A percentile compares a stretch with the other conserved stretches of the same genome.
Evolutionary conservation across 75 land plant species (phyloP).

Genomic region (Cunninghamia lanceolata): DNA sequence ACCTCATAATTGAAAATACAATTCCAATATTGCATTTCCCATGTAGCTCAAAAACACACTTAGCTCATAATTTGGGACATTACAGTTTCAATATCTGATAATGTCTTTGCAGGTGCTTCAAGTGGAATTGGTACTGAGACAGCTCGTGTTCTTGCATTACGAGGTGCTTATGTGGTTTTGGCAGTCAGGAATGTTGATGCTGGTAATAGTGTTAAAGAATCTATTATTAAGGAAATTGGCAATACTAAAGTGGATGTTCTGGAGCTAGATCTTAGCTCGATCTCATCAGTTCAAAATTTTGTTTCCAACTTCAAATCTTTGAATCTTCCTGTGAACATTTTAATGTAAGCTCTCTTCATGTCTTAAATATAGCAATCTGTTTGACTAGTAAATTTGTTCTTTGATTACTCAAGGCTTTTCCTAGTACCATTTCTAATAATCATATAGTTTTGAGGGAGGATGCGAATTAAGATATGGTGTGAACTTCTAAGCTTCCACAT

Average conservation of each 20-base stretch:
- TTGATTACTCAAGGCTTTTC: constrained; percentile 1
- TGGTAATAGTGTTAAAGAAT: constrained; percentile 38
- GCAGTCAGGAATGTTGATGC: constrained; percentile 46
- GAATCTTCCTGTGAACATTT: constrained; percentile 61
- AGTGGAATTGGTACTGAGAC: constrained; percentile 78
- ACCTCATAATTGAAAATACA: too few species aligned
- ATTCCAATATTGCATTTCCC: too few species aligned
- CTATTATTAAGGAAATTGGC: constrained; percentile 39
- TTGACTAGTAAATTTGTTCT: background rate
- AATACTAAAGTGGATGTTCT: constrained; percentile 59
- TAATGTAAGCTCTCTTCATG: constrained; percentile 47
- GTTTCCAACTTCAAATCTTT: constrained; percentile 38
- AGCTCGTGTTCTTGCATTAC: constrained; percentile 61
- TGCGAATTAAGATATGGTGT: background rate
- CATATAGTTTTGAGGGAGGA: background rate
- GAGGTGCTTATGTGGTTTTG: constrained; percentile 51
- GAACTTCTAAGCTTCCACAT: constrained; percentile 1
- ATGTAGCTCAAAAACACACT: too few species aligned
- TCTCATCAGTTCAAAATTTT: constrained; percentile 68
- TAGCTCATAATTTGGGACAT: too few species aligned
- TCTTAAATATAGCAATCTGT: background rate
- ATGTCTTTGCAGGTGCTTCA: constrained; percentile 53
- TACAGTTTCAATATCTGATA: background rate
- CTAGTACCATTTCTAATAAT: background rate
- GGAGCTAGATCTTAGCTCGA: constrained; percentile 66